Evolutionary conservation across 2,329 filamentous ascomycete species (phyloP), one percentile per base, ranked within the genome.

Genomic region (Lachnellula cervina): DNA sequence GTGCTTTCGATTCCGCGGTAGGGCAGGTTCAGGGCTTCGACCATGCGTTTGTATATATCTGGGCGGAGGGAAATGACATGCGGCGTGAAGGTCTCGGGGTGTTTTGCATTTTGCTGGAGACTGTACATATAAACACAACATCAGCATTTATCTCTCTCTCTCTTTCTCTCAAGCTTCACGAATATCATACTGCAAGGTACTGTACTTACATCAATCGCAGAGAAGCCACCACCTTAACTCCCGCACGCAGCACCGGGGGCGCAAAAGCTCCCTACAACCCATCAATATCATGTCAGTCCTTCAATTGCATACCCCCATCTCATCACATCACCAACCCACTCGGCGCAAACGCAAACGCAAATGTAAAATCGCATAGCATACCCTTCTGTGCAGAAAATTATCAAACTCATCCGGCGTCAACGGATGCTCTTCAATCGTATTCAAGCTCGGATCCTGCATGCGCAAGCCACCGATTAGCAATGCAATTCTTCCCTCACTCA

Each of bases 41-140:
- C 77, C 82, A 86, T 85, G 48, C 71, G 71, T 60, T 74, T 74
- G 61, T 86, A 86, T 34, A 71, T 65, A 4, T 72, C 64, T n/a
- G 73, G 74, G 1, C 73, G 70, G 32, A 86, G 66, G 19, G 80
- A 82, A 56, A 86, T 76, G 59, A 79, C 72, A 58, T 77, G 73
- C 16, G 81, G 76, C 21, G 75, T 71, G 61, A 86, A 86, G 0
- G 83, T 86, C 49, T 86, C 78, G 14, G 76, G 74, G 49, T 85
- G 71, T 54, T 76, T 71, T 46, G 80, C 81, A 62, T 82, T 62
- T 45, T 58, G 44, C 32, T 67, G 65, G 34, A 67, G 54, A 28
- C 65, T 62, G 42, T 19, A 44, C 17, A 40, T 28, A 21, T 14
- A 14, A 32, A 2, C 21, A 9, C 14, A 23, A 19, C 16, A 38